Conservation (phyloP, 2,329 filamentous ascomycete genomes). For the Cyphellophora attinorum region DNA sequence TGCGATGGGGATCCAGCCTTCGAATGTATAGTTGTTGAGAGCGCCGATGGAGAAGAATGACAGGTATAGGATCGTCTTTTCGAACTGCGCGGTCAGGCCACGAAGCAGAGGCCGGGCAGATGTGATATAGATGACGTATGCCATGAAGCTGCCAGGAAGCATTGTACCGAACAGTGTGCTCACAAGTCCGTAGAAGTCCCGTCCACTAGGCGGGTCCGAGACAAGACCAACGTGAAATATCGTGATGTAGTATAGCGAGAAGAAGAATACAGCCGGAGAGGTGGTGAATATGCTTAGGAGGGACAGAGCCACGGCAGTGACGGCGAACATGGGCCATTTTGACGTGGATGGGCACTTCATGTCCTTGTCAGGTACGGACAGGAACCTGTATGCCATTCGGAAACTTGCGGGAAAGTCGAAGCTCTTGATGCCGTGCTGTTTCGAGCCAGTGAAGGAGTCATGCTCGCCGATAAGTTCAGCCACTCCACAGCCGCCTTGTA, state of each 20-base stretch:
- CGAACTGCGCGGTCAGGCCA: slow-evolving; percentile 70
- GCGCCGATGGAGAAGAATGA: slow-evolving; percentile 85
- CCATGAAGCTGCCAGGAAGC: slow-evolving; percentile 77
- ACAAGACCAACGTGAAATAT: slow-evolving; percentile 88
- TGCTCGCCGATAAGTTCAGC: slow-evolving; percentile 63
- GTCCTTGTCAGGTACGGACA: slow-evolving; percentile 40
- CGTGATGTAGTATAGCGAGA: slow-evolving; percentile 65
- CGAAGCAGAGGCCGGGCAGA: slow-evolving; percentile 64
- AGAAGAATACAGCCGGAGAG: slow-evolving; percentile 74
- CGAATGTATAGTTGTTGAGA: slow-evolving; percentile 90
- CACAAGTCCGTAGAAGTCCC: slow-evolving; percentile 59
- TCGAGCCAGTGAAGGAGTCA: slow-evolving; percentile 52
- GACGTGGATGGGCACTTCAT: slow-evolving; percentile 64
- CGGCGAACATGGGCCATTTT: slow-evolving; percentile 72
- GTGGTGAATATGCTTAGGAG: slow-evolving; percentile 73
- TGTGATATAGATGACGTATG: slow-evolving; percentile 78
- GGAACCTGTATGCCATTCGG: slow-evolving; percentile 74
- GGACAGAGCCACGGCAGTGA: slow-evolving; percentile 71
- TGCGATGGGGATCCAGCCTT: slow-evolving; percentile 76
- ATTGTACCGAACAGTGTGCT: slow-evolving; percentile 72
- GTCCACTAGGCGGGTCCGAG: slow-evolving; percentile 69
- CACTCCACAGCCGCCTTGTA: slow-evolving; percentile 71
- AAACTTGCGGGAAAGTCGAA: slow-evolving; percentile 79
- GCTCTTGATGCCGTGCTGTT: slow-evolving; percentile 66
- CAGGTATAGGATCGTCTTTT: slow-evolving; percentile 84